Evolutionary conservation across 73 alveolate species (phyloP).

Genomic region (Symbiodinium pilosum): DNA sequence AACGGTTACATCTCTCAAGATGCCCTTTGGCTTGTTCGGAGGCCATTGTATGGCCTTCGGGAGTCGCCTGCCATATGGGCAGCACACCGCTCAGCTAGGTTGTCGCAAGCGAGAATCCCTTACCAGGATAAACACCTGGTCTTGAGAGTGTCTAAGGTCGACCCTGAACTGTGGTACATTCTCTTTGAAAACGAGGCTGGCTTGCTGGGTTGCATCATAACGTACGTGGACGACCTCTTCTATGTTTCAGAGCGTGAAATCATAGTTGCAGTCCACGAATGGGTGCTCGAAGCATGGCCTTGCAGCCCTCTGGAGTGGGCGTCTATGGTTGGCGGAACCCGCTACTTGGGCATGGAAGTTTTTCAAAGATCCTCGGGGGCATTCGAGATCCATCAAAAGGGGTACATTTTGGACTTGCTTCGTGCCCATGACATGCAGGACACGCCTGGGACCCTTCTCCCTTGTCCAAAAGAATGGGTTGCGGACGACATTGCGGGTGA

Average conservation of each 20-base stretch:
- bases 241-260: too few species aligned
- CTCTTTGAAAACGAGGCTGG: too few species aligned
- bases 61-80: background rate
- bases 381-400: background rate
- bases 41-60: background rate
- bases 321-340: background rate
- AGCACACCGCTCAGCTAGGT: background rate
- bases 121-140: background rate
- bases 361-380: background rate
- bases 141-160: background rate
- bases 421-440: background rate
- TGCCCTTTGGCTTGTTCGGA: background rate
- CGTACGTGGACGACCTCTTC: background rate
- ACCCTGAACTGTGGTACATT: background rate
- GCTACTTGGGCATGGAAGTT: background rate
- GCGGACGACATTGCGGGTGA: background rate
- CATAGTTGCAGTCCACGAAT: background rate
- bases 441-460: background rate
- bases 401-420: background rate
- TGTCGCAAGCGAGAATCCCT: background rate
- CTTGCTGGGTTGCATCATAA: background rate
- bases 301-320: background rate
- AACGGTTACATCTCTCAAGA: background rate
- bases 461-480: background rate
- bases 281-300: background rate